Evolutionary conservation across 2,329 filamentous ascomycete species (phyloP).

Genomic region (Talaromyces sp.): DNA sequence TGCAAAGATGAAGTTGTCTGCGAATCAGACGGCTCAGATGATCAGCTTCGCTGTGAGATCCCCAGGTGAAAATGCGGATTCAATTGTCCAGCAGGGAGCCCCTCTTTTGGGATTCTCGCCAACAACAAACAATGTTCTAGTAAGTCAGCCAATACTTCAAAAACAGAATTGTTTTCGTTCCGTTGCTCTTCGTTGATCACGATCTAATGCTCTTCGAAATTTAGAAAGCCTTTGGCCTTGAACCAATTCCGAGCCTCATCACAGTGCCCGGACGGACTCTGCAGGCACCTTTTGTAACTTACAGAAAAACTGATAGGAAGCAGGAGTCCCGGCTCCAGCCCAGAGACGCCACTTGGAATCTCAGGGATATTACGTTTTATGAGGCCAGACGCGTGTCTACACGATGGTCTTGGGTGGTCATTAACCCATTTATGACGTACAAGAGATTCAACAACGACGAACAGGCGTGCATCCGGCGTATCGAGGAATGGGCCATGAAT

Average conservation of each 20-base stretch:
- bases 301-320: constrained; percentile 42
- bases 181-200: not conserved
- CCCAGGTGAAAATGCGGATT: constrained; percentile 64
- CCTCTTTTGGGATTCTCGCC: constrained; percentile 58
- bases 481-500: constrained; percentile 26
- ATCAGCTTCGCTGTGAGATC: constrained; percentile 66
- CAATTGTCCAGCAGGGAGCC: constrained; percentile 48
- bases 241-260: constrained; percentile 52
- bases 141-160: constrained; percentile 28
- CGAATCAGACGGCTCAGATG: constrained; percentile 63
- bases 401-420: constrained; percentile 32
- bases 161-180: not conserved
- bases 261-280: constrained; percentile 73
- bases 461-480: constrained; percentile 5
- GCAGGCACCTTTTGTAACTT: constrained; percentile 59
- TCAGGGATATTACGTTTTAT: not conserved
- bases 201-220: not conserved
- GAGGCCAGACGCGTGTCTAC: constrained; percentile 46
- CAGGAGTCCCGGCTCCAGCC: not conserved
- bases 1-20: constrained; percentile 56
- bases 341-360: not conserved
- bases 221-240: constrained; percentile 61
- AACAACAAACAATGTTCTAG: constrained; percentile 45
- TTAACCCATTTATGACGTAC: constrained; percentile 20
- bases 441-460: constrained; percentile 17